Evolutionary conservation across 2,329 filamentous ascomycete species (phyloP).

Genomic region (Fusarium anguioides): DNA sequence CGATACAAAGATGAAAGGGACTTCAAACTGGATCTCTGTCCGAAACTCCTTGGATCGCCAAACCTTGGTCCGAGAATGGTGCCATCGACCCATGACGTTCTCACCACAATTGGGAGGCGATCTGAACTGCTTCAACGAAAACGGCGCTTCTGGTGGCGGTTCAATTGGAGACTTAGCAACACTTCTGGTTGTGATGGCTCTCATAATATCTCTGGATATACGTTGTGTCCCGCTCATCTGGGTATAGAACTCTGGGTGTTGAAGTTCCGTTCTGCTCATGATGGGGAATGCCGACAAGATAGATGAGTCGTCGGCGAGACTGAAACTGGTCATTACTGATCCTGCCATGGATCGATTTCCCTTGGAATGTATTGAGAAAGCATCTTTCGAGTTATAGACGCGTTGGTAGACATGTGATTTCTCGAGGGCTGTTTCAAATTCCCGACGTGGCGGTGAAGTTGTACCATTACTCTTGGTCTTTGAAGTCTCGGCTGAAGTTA

Average conservation of each 20-base stretch:
- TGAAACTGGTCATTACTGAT: constrained; percentile 18
- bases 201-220: constrained; percentile 13
- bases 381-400: constrained; percentile 13
- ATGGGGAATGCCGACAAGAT: constrained; percentile 20
- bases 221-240: constrained; percentile 8
- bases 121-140: constrained; percentile 21
- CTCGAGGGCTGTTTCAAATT: constrained; percentile 2
- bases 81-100: constrained; percentile 15
- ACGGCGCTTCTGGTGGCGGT: not conserved
- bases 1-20: constrained; percentile 5
- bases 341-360: not conserved
- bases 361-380: constrained; percentile 2
- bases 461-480: not conserved
- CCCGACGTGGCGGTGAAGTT: not conserved
- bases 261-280: constrained; percentile 18
- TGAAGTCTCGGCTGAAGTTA: constrained; percentile 4
- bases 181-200: constrained; percentile 14
- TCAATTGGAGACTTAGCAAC: constrained; percentile 13
- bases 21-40: constrained; percentile 13
- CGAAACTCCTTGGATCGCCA: constrained; percentile 20
- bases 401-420: constrained; percentile 11
- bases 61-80: constrained; percentile 7
- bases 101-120: constrained; percentile 17
- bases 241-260: constrained; percentile 16
- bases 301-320: constrained; percentile 16